Evolutionary conservation across 768 basidiomycete genomes (phyloP).

Genomic region (Pulveroboletus sp.): DNA sequence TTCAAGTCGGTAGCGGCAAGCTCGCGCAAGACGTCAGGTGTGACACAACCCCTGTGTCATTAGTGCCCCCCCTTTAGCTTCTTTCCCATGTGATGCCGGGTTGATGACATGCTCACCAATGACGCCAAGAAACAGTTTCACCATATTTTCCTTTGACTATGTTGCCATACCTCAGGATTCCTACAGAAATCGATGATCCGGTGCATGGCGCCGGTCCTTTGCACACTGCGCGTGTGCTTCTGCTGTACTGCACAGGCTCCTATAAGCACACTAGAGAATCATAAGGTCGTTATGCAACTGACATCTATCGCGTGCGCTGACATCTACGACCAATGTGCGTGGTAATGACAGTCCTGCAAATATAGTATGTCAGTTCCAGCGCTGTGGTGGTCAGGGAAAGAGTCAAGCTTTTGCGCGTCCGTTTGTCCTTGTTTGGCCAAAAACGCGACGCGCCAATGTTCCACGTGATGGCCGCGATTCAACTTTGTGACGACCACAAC

Average conservation of each 20-base stretch:
- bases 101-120: conserved; percentile 51
- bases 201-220: conserved; percentile 62
- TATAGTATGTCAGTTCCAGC: background rate
- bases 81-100: conserved; percentile 9
- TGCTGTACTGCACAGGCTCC: conserved; percentile 58
- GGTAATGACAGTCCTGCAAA: background rate
- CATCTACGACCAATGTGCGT: conserved; percentile 5
- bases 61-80: conserved; percentile 13
- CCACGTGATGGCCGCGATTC: conserved; percentile 18
- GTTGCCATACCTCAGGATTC: conserved; percentile 65
- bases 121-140: conserved; percentile 71
- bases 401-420: background rate
- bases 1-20: conserved; percentile 45
- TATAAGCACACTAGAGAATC: conserved; percentile 2
- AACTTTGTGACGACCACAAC: background rate
- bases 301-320: conserved; percentile 32
- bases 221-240: conserved; percentile 66
- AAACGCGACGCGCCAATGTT: conserved; percentile 22
- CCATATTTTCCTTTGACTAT: conserved; percentile 44
- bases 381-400: background rate
- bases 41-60: conserved; percentile 65
- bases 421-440: conserved; percentile 22
- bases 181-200: conserved; percentile 49
- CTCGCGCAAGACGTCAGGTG: conserved; percentile 48
- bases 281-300: conserved; percentile 1